A percentile compares a stretch with the other conserved stretches of the same genome.
Conservation (phyloP, 768 basidiomycete genomes). For the Coprinopsis cinerea region DNA sequence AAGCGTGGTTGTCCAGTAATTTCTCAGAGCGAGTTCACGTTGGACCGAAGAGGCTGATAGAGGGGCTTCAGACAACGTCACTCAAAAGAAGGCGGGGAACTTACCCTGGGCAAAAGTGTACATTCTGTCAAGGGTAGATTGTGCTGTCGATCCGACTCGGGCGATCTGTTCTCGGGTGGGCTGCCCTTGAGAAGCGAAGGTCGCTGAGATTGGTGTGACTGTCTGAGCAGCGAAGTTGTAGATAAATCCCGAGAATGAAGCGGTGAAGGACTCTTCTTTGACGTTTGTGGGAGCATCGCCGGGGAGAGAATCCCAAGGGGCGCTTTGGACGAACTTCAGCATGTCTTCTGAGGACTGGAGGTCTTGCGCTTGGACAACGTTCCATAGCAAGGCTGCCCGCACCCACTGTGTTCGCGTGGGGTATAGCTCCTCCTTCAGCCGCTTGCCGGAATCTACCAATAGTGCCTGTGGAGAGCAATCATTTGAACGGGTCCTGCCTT, state of each 20-base stretch:
- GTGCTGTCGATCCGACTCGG: constrained; percentile 32
- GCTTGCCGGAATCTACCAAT: constrained; percentile 48
- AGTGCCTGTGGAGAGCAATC: constrained; percentile 50
- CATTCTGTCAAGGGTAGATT: constrained; percentile 46
- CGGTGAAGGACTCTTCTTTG: constrained; percentile 31
- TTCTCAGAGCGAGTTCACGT: constrained; percentile 37
- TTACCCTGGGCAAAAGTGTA: constrained; percentile 55
- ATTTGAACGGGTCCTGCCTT: constrained; percentile 34
- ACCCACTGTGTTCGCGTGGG: constrained; percentile 55
- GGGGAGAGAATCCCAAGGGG: constrained; percentile 42
- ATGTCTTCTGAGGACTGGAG: constrained; percentile 29
- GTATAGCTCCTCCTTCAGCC: constrained; percentile 29
- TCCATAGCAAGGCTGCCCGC: constrained; percentile 55
- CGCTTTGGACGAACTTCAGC: constrained; percentile 39
- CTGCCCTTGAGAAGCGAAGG: constrained; percentile 42
- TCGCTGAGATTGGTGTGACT: constrained; percentile 34
- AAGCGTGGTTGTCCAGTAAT: constrained; percentile 52
- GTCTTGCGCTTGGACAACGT: constrained; percentile 47
- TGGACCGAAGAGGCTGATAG: constrained; percentile 54
- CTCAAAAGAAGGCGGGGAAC: constrained; percentile 16
- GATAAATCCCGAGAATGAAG: constrained; percentile 41
- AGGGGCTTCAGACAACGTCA: constrained; percentile 7
- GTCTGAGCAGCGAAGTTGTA: constrained; percentile 59
- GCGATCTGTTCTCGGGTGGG: constrained; percentile 41
- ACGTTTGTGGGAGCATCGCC: constrained; percentile 36